These are phyloP conservation scores for Aspergillus proliferans DNA, from an alignment of 2,329 filamentous ascomycete genomes.

Conservation along the genomic window DNA sequence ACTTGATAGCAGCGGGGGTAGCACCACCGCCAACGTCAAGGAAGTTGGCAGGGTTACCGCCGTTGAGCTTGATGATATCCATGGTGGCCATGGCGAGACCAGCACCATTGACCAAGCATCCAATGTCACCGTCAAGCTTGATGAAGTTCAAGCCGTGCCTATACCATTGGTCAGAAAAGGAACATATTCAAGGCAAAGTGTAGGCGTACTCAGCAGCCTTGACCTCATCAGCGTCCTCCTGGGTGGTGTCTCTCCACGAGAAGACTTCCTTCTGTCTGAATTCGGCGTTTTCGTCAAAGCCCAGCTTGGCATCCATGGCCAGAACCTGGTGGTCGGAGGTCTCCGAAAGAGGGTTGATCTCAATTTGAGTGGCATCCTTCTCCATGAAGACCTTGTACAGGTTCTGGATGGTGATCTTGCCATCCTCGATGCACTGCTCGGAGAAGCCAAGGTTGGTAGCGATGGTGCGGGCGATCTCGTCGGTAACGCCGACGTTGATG, in stretches of 20 bases:
- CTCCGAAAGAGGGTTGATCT: slow-evolving; percentile 98
- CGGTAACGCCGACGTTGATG: slow-evolving; percentile 90
- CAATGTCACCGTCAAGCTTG: slow-evolving; percentile 98
- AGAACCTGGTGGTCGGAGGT: slow-evolving; percentile 97
- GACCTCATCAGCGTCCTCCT: slow-evolving; percentile 97
- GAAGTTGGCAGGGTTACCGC: slow-evolving; percentile 94
- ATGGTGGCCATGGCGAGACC: slow-evolving; percentile 99
- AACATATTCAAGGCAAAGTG: not conserved
- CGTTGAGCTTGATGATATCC: slow-evolving; percentile 99
- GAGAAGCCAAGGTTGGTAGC: slow-evolving; percentile 92
- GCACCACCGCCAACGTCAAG: slow-evolving; percentile 96
- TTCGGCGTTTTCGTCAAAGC: slow-evolving; percentile 97
- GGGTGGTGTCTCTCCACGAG: slow-evolving; percentile 82
- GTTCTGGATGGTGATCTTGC: slow-evolving; percentile 95
- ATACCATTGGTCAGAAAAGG: slow-evolving; percentile 11
- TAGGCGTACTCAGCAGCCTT: slow-evolving; percentile 73
- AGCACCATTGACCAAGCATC: slow-evolving; percentile 97
- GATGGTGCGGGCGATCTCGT: slow-evolving; percentile 87
- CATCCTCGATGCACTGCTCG: slow-evolving; percentile 92
- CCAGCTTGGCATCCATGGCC: slow-evolving; percentile 99
- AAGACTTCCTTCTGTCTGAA: slow-evolving; percentile 98
- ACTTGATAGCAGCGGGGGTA: slow-evolving; percentile 91
- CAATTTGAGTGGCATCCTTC: slow-evolving; percentile 97
- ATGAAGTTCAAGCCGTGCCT: slow-evolving; percentile 89
- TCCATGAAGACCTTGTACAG: slow-evolving; percentile 98